A percentile compares a stretch with the other conserved stretches of the same genome.
These are phyloP conservation scores for Metarhizium humberi DNA, from an alignment of 2,329 filamentous ascomycete species.

Conservation along the genomic window DNA sequence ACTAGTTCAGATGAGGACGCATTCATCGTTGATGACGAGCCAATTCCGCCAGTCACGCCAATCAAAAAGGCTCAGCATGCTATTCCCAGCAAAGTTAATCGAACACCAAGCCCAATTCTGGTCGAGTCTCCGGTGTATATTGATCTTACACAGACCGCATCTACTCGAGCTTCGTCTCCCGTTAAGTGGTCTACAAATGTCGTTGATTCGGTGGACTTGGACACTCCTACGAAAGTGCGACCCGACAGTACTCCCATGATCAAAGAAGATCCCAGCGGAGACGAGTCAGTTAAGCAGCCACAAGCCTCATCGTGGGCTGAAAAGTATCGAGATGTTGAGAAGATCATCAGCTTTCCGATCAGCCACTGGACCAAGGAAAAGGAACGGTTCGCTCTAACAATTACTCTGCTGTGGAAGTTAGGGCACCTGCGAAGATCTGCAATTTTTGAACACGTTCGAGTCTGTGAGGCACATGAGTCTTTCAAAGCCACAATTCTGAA, in stretches of 20 bases:
- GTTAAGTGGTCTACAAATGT: background rate
- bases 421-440: constrained; percentile 17
- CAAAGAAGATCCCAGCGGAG: background rate
- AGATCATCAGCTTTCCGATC: constrained; percentile 11
- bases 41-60: background rate
- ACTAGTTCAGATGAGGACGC: constrained; percentile 39
- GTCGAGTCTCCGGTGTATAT: constrained; percentile 14
- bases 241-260: background rate
- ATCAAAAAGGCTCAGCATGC: background rate
- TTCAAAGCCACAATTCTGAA: constrained; percentile 4
- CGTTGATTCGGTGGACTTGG: constrained; percentile 12
- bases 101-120: constrained; percentile 5
- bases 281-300: background rate
- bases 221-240: constrained; percentile 10
- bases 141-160: constrained; percentile 20
- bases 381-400: constrained; percentile 20
- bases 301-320: background rate
- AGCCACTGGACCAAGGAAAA: constrained; percentile 16
- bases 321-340: constrained; percentile 4
- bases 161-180: constrained; percentile 8
- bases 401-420: constrained; percentile 21
- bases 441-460: constrained; percentile 17
- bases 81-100: background rate
- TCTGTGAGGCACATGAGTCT: constrained; percentile 7
- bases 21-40: constrained; percentile 34